These are phyloP conservation scores for Funneliformis geosporum DNA, from an alignment of 192 early-diverging fungal genomes.

Conservation along the genomic window DNA sequence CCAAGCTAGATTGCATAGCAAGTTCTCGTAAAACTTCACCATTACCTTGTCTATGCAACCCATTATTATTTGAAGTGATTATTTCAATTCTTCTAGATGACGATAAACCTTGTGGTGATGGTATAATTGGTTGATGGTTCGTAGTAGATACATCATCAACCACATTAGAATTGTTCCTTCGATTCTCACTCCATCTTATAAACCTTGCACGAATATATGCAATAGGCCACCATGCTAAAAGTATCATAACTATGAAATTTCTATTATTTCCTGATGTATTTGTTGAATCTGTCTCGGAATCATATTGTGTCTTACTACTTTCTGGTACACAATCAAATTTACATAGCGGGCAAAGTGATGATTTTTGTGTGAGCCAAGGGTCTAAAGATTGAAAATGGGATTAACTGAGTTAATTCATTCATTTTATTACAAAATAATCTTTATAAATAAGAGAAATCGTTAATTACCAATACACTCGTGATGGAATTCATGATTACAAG, in stretches of 20 bases:
- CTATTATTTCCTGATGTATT: background rate
- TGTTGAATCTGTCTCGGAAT: background rate
- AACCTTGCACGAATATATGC: background rate
- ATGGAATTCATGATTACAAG: slow-evolving; percentile 41
- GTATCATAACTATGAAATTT: background rate
- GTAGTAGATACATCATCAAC: background rate
- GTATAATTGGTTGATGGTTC: background rate
- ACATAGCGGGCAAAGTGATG: slow-evolving; percentile 41
- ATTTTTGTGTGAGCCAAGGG: slow-evolving; percentile 38
- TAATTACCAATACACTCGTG: slow-evolving; percentile 41
- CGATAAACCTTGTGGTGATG: background rate
- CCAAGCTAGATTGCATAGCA: background rate
- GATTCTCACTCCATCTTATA: background rate
- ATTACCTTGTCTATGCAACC: background rate
- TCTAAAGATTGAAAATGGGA: slow-evolving; percentile 23
- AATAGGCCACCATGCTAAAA: background rate
- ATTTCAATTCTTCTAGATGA: background rate
- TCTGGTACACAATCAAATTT: slow-evolving; percentile 28
- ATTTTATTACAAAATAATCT: background rate
- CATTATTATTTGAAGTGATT: background rate
- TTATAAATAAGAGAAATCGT: background rate
- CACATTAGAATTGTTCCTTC: background rate
- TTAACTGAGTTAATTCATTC: background rate
- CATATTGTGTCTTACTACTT: background rate
- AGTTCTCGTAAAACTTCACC: background rate